A percentile compares a stretch with the other conserved stretches of the same genome.
Evolutionary conservation across 2,329 filamentous ascomycete genomes (phyloP).

Genomic region (Beauveria asiatica): DNA sequence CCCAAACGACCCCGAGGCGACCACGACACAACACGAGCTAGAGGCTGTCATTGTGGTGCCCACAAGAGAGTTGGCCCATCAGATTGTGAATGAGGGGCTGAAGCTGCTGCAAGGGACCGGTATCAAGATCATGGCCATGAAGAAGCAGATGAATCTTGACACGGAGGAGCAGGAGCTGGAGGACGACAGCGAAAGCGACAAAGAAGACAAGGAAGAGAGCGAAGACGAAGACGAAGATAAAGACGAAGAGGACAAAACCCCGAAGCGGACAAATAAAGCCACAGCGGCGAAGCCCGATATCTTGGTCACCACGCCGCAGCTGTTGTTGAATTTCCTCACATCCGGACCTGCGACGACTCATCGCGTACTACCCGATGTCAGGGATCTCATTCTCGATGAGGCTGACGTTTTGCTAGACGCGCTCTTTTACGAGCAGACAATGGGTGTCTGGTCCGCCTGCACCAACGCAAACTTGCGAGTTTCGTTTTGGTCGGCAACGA

Average conservation of each 20-base stretch:
- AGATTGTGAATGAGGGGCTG: slow-evolving; percentile 77
- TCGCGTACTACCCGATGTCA: slow-evolving; percentile 56
- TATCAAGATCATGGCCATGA: slow-evolving; percentile 72
- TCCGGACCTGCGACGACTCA: slow-evolving; percentile 34
- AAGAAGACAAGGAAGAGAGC: slow-evolving; percentile 28
- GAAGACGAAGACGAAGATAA: slow-evolving; percentile 29
- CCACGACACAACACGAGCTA: slow-evolving; percentile 36
- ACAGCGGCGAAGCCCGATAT: slow-evolving; percentile 27
- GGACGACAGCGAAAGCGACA: slow-evolving; percentile 29
- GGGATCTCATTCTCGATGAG: slow-evolving; percentile 78
- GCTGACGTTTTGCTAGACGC: slow-evolving; percentile 90
- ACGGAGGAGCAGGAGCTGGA: slow-evolving; percentile 33
- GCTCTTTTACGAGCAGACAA: slow-evolving; percentile 81
- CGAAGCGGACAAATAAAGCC: slow-evolving; percentile 18
- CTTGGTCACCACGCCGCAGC: slow-evolving; percentile 38
- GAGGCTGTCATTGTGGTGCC: slow-evolving; percentile 67
- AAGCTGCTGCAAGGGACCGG: slow-evolving; percentile 72
- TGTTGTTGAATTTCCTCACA: slow-evolving; percentile 66
- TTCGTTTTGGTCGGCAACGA: slow-evolving; percentile 92
- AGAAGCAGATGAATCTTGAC: slow-evolving; percentile 69
- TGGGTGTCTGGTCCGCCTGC: slow-evolving; percentile 76
- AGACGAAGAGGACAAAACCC: slow-evolving; percentile 14
- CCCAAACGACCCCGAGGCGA: slow-evolving; percentile 28
- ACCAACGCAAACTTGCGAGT: slow-evolving; percentile 60
- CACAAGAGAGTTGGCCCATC: slow-evolving; percentile 68